These are phyloP conservation scores for Dipodascopsis uninucleata DNA, from an alignment of 805 yeast species.

Conservation along the genomic window DNA sequence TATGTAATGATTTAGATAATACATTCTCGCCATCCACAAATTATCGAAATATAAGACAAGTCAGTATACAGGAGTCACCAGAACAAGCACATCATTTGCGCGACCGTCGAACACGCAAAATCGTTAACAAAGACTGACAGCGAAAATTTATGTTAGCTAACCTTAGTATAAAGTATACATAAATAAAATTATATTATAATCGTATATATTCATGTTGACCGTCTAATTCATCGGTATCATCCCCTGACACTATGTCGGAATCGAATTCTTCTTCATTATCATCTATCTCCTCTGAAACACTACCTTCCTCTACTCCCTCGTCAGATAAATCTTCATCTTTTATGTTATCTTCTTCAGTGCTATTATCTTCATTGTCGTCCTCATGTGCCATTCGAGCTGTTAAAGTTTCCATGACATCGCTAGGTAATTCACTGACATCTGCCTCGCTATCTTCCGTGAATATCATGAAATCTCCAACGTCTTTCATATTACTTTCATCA, in stretches of 20 bases:
- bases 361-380: slow-evolving; percentile 14
- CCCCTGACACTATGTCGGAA: slow-evolving; percentile 25
- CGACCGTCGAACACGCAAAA: no score
- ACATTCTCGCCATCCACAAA: no score
- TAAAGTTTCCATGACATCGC: slow-evolving; percentile 21
- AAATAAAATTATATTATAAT: slow-evolving; percentile 20
- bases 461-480: slow-evolving; percentile 18
- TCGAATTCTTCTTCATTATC: slow-evolving; percentile 33
- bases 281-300: slow-evolving; percentile 18
- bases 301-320: slow-evolving; percentile 23
- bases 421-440: slow-evolving; percentile 10
- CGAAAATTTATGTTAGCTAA: no score
- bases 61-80: no score
- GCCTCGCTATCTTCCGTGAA: slow-evolving; percentile 26
- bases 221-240: slow-evolving; percentile 24
- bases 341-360: slow-evolving; percentile 6
- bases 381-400: slow-evolving; percentile 21
- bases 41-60: no score
- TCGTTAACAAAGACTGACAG: no score
- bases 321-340: slow-evolving; percentile 28
- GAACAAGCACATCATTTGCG: no score
- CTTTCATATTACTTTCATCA: slow-evolving; percentile 15
- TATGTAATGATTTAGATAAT: no score
- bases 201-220: slow-evolving; percentile 33
- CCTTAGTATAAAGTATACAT: no score